Conservation (phyloP, 352 stramenopile genomes). For the Chrysophaeum taylorii region DNA sequence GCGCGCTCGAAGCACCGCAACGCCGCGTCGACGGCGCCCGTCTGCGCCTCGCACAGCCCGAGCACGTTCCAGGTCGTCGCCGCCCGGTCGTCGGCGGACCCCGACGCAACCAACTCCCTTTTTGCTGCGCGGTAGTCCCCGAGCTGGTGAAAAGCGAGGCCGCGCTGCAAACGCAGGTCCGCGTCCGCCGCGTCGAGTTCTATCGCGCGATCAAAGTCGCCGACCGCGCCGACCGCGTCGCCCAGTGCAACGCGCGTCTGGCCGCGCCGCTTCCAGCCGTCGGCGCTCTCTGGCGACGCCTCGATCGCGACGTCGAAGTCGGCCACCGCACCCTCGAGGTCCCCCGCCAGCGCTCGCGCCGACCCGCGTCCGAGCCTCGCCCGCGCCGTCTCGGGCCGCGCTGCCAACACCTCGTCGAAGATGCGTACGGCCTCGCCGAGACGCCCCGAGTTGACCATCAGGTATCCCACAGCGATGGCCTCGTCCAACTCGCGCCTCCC, state of each 20-base stretch:
- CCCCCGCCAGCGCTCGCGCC: neutral
- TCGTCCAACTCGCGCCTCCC: neutral
- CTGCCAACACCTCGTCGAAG: neutral
- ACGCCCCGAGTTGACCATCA: conserved; percentile 1
- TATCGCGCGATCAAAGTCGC: neutral
- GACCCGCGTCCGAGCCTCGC: neutral
- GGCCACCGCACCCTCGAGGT: neutral
- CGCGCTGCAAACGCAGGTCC: conserved; percentile 3
- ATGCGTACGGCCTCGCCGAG: neutral
- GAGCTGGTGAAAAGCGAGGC: neutral
- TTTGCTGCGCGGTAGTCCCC: neutral
- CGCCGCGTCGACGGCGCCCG: conserved; percentile 14
- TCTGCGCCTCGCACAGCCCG: conserved; percentile 26
- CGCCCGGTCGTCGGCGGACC: conserved; percentile 18
- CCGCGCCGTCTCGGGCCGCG: neutral
- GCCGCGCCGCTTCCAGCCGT: neutral
- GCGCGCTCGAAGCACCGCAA: conserved; percentile 12
- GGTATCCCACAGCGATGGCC: neutral
- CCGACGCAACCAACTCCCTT: neutral
- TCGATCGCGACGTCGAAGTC: conserved; percentile 2
- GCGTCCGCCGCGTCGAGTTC: neutral
- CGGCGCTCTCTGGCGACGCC: neutral
- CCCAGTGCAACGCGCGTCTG: neutral
- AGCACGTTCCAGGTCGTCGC: conserved; percentile 30
- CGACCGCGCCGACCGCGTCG: neutral